Base-by-base conservation (phyloP, 345 rosid species). In the Ceriops tagal region DNA sequence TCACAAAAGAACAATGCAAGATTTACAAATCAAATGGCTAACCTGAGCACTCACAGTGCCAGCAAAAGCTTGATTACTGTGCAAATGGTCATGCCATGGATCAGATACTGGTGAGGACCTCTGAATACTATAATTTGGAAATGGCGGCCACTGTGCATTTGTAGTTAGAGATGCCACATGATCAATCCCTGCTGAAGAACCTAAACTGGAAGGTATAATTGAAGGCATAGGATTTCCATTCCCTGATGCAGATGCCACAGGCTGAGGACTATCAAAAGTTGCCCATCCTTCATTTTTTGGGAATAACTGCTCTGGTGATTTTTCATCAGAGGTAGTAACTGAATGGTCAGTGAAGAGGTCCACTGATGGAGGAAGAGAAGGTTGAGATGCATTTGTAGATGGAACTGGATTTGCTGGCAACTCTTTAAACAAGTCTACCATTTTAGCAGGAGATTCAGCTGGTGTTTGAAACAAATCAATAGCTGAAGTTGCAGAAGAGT, bases 201-300 rank as follows among this genome's bases (percentile, higher is more conserved):
- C 76, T 60, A 71, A 67, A 28, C 71, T 53, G 19, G 79, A 70
- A 64, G 67, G 60, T 65, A 73, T 52, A 37, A 32, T 67, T 43
- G 82, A 70, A 81, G 76, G 61, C 30, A 72, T 53, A 58, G 64
- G 47, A 75, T 65, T 76, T 70, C 56, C 76, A 65, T 64, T 64
- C 69, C 74, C 84, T 31, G 74, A 66, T 28, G 51, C 55, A 31
- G 86, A 73, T 62, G 79, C 53, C 65, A 77, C 77, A 56, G 86
- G 82, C 56, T 79, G 68, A 71, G 85, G 77, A 39, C 78, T 84
- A 70, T 90, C 96, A 83, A 95, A 95, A 58, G 92, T 92, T 47
- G 98, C 97, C 98, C 98, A 95, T 71, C 96, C 98, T 75, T 86
- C 89, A 73, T 86, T 81, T 72, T 82, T 83, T 35, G 92, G 72